Percentiles rank a stretch among this genome's conserved stretches.
Evolutionary conservation across 108 stramenopile species (phyloP).

Genomic region (Cyclostephanos tholiformis): DNA sequence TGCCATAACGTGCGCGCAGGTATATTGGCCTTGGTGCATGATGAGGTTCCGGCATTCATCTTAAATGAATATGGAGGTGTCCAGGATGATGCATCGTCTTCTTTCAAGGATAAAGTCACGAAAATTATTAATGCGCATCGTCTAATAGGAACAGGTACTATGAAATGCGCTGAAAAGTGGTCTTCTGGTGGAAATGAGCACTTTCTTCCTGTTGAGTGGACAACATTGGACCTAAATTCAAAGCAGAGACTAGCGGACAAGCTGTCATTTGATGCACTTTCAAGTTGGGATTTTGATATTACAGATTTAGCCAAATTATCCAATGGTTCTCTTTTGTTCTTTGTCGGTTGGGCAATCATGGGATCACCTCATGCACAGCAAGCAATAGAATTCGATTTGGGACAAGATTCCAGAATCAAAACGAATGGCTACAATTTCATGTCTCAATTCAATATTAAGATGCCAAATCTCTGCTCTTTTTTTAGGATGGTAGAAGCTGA

Average conservation of each 20-base stretch:
- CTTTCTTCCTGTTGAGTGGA: slow-evolving; percentile 44
- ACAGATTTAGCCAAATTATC: slow-evolving; percentile 26
- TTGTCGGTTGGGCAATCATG: slow-evolving; percentile 43
- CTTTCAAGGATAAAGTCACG: slow-evolving; percentile 14
- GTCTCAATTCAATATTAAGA: slow-evolving; percentile 7
- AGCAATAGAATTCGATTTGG: slow-evolving; percentile 25
- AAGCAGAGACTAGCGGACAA: slow-evolving; percentile 15
- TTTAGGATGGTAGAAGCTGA: slow-evolving; percentile 22
- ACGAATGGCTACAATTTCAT: slow-evolving; percentile 32
- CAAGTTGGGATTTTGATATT: slow-evolving; percentile 40
- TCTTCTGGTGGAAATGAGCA: not conserved
- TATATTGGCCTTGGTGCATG: not conserved
- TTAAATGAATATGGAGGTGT: slow-evolving; percentile 25
- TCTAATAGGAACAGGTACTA: slow-evolving; percentile 5
- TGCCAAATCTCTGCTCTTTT: slow-evolving; percentile 12
- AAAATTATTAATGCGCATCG: slow-evolving; percentile 26
- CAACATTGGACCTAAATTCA: slow-evolving; percentile 20
- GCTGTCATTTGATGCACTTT: slow-evolving; percentile 13
- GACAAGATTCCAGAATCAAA: slow-evolving; percentile 6
- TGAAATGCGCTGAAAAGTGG: not conserved
- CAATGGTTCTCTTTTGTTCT: slow-evolving; percentile 30
- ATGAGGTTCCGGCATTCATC: slow-evolving; percentile 28
- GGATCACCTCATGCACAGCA: slow-evolving; percentile 39
- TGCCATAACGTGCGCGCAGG: not conserved
- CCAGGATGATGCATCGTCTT: not conserved